phyloP scores from a whole-genome alignment of 2,329 filamentous ascomycete genomes.

The Byssoonygena ceratinophila region DNA sequence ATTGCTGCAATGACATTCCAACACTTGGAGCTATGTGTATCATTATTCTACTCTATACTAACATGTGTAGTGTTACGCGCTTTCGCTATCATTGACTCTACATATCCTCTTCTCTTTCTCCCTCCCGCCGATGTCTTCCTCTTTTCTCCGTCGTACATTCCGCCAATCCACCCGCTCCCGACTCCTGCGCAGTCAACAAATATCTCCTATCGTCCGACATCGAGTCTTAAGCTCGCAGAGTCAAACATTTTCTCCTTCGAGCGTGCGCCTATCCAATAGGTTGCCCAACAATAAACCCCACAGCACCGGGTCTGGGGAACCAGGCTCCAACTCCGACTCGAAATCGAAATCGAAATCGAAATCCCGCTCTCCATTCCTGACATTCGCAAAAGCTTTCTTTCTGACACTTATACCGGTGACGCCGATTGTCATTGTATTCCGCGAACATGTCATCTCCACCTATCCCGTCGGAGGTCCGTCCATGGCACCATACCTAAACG shows the following conservation, averaged over 20 bases:
- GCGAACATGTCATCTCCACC: slow-evolving; percentile 33
- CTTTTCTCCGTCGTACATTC: neutral
- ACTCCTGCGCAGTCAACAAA: neutral
- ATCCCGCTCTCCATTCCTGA: slow-evolving; percentile 21
- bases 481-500: slow-evolving; percentile 70
- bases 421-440: slow-evolving; percentile 33
- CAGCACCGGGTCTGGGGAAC: neutral
- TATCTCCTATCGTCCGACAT: neutral
- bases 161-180: neutral
- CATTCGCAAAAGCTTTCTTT: slow-evolving; percentile 18
- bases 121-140: slow-evolving; percentile 2
- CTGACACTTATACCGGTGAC: slow-evolving; percentile 24
- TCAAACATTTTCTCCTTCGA: neutral
- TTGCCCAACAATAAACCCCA: neutral
- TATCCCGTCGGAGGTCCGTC: slow-evolving; percentile 43
- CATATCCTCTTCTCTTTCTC: neutral
- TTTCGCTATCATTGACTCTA: neutral
- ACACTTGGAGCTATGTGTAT: neutral
- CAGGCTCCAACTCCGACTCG: no score
- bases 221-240: neutral
- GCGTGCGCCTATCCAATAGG: neutral
- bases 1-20: no score
- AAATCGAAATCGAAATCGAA: slow-evolving; percentile 18
- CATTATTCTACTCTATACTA: neutral
- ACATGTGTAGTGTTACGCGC: neutral